Base-by-base conservation (phyloP, 208 protist species). In the Trypanosomatidae sp. region DNA sequence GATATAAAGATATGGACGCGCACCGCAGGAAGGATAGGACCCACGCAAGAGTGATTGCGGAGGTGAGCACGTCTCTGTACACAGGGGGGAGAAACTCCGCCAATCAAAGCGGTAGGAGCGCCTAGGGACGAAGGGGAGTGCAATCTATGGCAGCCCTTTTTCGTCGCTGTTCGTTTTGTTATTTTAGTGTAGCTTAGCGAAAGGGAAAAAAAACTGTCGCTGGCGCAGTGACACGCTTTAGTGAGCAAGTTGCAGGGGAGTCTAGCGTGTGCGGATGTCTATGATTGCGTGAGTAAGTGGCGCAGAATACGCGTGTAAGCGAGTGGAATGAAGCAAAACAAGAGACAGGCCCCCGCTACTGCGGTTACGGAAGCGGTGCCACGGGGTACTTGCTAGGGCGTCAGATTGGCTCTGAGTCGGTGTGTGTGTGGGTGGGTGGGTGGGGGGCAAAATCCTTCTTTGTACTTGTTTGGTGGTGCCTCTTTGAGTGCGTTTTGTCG, bases 191-290 rank as follows among this genome's bases (percentile, higher is more conserved):
- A 46, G 49, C 5, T 25, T 68, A 55, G 70, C 43, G 49, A 66
- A 33, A 76, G 65, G 66, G 65, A 77, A 64, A 60, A 70, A 62
- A 75, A 62, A 59, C 17, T 68, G 62, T 60, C 19, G 22, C 36
- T 58, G 13, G 36, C 5, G 28, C 46, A 15, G 0, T 30, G 39
- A 3, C n/a, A 7, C 22, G 8, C 39, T 43, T 65, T 10, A n/a
- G 39, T 47, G 60, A 65, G 46, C 8, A 10, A 22, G 33, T 47
- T 17, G 15, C 9, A 10, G 28, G 36, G 22, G 1, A 6, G 0
- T 65, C 15, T 44, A 46, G 36, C 7, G 60, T 25, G 22, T 2
- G 58, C 9, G 30, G 15, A 17, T 65, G 8, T 25, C 19, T 65
- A 10, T 47, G 19, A 25, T 30, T 19, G 17, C 30, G 58, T 43